Percentiles rank a stretch among this genome's conserved stretches.
phyloP scores from a whole-genome alignment of 345 rosid genomes.

The Nasturtium officinale region DNA sequence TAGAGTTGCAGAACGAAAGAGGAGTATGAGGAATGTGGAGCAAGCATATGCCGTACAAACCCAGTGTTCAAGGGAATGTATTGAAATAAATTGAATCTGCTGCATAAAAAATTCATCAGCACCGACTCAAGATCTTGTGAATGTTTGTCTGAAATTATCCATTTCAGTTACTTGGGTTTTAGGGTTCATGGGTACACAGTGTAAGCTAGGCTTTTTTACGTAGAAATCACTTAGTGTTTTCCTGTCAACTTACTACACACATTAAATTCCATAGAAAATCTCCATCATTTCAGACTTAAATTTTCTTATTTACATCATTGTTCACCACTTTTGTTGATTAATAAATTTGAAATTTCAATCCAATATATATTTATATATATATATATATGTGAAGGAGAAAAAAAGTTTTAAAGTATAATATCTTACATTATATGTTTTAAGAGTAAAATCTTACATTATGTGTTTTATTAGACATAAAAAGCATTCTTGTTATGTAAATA shows the following conservation, averaged over 20 bases:
- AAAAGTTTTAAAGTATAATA: background rate
- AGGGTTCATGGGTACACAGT: constrained; percentile 4
- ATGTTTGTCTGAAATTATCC: constrained; percentile 28
- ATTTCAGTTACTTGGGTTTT: constrained; percentile 16
- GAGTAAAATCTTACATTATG: too few relatives aligned
- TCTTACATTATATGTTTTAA: background rate
- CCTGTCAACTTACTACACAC: background rate
- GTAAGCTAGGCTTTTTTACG: constrained; percentile 24
- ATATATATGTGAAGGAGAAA: background rate
- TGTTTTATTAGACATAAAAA: background rate
- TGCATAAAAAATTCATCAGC: constrained; percentile 9
- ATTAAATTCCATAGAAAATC: background rate
- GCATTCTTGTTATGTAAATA: background rate
- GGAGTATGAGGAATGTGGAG: constrained; percentile 96
- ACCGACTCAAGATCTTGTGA: constrained; percentile 6
- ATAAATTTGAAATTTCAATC: too few relatives aligned
- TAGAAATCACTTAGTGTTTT: constrained; percentile 2
- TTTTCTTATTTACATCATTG: background rate
- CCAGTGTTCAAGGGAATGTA: constrained; percentile 99
- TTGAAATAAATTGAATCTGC: constrained; percentile 65
- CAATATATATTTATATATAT: too few relatives aligned
- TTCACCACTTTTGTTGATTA: background rate
- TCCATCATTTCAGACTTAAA: background rate
- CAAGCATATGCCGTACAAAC: constrained; percentile 98
- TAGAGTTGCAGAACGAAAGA: constrained; percentile 98